These are phyloP conservation scores for Inonotus hispidus DNA, from an alignment of 1,284 basidiomycete genomes.

Conservation along the genomic window DNA sequence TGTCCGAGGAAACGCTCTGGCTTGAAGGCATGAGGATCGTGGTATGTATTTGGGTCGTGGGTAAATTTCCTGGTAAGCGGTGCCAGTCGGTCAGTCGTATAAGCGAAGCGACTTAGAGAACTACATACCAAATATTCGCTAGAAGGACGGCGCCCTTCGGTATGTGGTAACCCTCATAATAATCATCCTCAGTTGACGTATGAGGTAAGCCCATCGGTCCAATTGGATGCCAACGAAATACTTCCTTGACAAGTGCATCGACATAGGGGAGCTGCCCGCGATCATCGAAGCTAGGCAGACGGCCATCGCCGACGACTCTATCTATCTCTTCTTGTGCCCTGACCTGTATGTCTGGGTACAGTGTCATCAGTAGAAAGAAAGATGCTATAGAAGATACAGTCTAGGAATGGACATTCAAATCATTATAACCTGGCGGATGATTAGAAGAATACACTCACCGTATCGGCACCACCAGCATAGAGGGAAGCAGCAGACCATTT, in stretches of 20 bases:
- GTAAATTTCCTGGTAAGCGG: constrained; percentile 5
- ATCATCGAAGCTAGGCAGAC: constrained; percentile 38
- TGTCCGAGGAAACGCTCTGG: constrained; percentile 26
- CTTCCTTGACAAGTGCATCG: constrained; percentile 38
- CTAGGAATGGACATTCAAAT: background rate
- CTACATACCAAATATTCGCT: constrained; percentile 13
- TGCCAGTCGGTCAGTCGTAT: background rate
- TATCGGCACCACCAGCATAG: constrained; percentile 10
- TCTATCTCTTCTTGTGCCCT: constrained; percentile 39
- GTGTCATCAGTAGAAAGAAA: constrained; percentile 36
- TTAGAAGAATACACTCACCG: background rate
- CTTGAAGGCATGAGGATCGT: constrained; percentile 26
- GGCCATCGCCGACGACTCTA: constrained; percentile 32
- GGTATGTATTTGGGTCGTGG: constrained; percentile 18
- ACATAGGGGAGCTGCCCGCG: constrained; percentile 34
- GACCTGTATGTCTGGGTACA: constrained; percentile 34
- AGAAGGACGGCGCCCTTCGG: constrained; percentile 19
- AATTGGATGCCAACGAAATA: constrained; percentile 34
- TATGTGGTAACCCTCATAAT: constrained; percentile 18
- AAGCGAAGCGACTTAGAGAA: background rate
- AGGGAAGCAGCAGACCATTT: constrained; percentile 34
- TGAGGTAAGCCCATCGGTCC: constrained; percentile 23
- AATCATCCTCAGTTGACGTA: constrained; percentile 15
- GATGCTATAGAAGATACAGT: background rate
- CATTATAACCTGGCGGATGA: background rate